Base-by-base conservation (phyloP, 2,329 filamentous ascomycete genomes). In the Sporothrix luriei region DNA sequence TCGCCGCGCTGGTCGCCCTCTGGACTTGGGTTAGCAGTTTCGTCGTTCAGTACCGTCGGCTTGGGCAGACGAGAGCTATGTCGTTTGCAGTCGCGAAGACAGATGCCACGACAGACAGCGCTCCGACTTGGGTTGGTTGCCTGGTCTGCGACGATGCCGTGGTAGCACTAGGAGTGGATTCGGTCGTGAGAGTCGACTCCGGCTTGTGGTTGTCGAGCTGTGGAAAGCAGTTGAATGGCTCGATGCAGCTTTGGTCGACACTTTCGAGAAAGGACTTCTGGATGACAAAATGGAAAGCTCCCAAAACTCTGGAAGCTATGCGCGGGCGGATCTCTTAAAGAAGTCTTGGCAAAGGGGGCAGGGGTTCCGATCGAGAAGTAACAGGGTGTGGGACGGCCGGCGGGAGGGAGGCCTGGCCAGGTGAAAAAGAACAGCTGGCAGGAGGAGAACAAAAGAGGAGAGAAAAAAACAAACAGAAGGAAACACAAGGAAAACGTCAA, bases 261-360 rank as follows among this genome's bases (percentile, higher is more conserved):
- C 38, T 62, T 24, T 59, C 24, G 57, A 43, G 65, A 4, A 33
- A 40, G 48, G 51, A 19, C 33, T 4, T 7, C 33, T 7, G 49
- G 33, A 16, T 57, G 19, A 33, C 38, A 21, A 55, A 67, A 48
- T 9, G 1, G 64, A 43, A 66, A 66, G 38, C 65, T 67, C 11
- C 24, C 51, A 68, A 29, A 52, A 43, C 14, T 11, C 9, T 61
- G 7, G 33, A n/a, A 67, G 65, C 65, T 57, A 57, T 57, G 38
- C 16, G 51, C 21, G 57, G 57, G 29, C 21, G 65, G 64, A 55
- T 54, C 29, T 5, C 13, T 46, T 43, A 24, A 54, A 66, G 40
- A 67, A 14, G 65, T 67, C 65, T 66, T 66, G 67, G 61, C 38
- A 62, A 57, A 59, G 46, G 33, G 62, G 51, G 51, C 33, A 46